Evolutionary conservation across 2,329 filamentous ascomycete species (phyloP).

Genomic region (Cryphonectria japonica): DNA sequence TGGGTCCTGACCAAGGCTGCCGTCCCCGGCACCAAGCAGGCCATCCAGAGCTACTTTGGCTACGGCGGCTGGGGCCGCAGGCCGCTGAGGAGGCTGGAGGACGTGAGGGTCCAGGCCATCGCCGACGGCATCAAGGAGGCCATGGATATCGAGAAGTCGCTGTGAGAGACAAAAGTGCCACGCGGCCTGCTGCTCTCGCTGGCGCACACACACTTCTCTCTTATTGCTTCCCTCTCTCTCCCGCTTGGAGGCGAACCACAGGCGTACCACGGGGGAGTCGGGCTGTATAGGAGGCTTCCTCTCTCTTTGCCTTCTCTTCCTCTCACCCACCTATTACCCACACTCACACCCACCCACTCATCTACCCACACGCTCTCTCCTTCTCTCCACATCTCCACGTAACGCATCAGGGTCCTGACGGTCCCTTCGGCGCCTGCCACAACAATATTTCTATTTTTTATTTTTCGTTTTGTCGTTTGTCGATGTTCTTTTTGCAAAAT

Average conservation of each 20-base stretch:
- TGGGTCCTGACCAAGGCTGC: slow-evolving; percentile 83
- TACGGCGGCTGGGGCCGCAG: slow-evolving; percentile 78
- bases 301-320: too few relatives aligned
- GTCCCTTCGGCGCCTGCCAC: neutral
- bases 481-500: neutral
- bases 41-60: slow-evolving; percentile 78
- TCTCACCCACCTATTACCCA: too few relatives aligned
- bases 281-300: neutral
- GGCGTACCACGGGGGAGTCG: neutral
- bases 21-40: slow-evolving; percentile 84
- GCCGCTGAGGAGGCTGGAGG: slow-evolving; percentile 69
- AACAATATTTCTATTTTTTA: neutral
- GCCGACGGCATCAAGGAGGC: slow-evolving; percentile 63
- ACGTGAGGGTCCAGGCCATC: slow-evolving; percentile 57
- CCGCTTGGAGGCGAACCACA: neutral
- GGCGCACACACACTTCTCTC: too few relatives aligned
- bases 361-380: too few relatives aligned
- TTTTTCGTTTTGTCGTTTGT: neutral
- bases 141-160: slow-evolving; percentile 66
- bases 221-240: too few relatives aligned
- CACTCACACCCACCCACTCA: too few relatives aligned
- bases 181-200: too few relatives aligned
- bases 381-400: neutral
- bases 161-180: slow-evolving; percentile 37
- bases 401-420: neutral